Base-by-base conservation (phyloP, 805 yeast genomes). In the Suhomyces prunicola region DNA sequence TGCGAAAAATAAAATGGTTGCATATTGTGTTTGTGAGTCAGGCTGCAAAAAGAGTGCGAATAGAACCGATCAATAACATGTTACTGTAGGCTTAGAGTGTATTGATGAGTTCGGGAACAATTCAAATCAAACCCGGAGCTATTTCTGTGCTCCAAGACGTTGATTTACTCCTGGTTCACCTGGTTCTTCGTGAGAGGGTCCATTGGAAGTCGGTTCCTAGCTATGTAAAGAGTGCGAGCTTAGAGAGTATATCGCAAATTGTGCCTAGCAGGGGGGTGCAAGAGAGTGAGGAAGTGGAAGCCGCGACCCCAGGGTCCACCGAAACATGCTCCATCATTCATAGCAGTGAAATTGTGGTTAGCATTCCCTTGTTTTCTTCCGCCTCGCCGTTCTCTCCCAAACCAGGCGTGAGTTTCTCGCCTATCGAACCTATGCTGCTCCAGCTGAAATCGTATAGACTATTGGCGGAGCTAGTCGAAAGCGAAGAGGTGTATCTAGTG, bases 401-500 rank as follows among this genome's bases (percentile, higher is more conserved):
- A 15, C 68, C 67, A 4, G 17, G 27, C 6, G n/a, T 59, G 8
- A 50, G 64, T 2, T 62, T 54, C 44, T 64, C 69, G 1, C 68
- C 70, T 1, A 23, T 31, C 26, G 41, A 51, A 19, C 23, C 45
- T 22, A 26, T 4, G 19, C 12, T 22, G 23, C 35, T 39, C n/a
- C 41, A 54, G 55, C 4, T 54, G 36, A 61, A 57, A 24, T 54
- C 72, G 41, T 61, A 56, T 22, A 69, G 65, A 46, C 53, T 70
- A 1, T 56, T 78, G n/a, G 75, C 78, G 51, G 88, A 83, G 60
- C 60, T 83, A 5, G 50, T 78, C 0, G 72, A 71, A 12, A 81
- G 82, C 10, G 88, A 83, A 58, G 71, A 68, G 24, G 67, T 66
- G 1, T 83, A 80, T 58, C 62, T 81, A n/a, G 67, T 69, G 44